phyloP scores from a whole-genome alignment of 2,329 filamentous ascomycete species.

The Venturia asperata region DNA sequence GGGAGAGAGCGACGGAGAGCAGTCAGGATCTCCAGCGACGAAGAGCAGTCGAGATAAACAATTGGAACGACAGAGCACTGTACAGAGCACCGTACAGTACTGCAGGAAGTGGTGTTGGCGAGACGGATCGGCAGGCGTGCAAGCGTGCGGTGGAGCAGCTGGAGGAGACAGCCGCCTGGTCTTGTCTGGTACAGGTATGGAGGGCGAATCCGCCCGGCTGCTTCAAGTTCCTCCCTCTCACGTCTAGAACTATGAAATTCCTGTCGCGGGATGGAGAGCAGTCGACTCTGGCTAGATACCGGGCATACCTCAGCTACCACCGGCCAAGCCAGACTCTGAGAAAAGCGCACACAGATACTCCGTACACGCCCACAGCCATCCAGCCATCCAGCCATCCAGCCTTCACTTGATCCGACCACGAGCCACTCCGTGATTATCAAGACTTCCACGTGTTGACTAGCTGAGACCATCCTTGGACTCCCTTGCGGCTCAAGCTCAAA shows the following conservation, averaged over 20 bases:
- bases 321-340: neutral
- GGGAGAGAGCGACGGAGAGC: no score
- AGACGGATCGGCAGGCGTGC: neutral
- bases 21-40: no score
- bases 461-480: neutral
- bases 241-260: neutral
- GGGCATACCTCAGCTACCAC: neutral
- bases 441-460: conserved; percentile 1
- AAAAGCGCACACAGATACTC: neutral
- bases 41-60: no score
- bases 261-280: neutral
- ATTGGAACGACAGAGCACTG: no score
- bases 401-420: neutral
- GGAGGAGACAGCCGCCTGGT: neutral
- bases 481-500: neutral
- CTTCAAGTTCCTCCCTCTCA: neutral
- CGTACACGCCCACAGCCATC: neutral
- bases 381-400: neutral
- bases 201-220: neutral
- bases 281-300: neutral
- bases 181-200: neutral
- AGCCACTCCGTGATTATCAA: neutral
- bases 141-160: neutral
- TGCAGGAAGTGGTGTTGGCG: neutral
- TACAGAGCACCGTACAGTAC: no score